phyloP scores from a whole-genome alignment of 169 alveolate species.

The Plasmodium berghei region DNA sequence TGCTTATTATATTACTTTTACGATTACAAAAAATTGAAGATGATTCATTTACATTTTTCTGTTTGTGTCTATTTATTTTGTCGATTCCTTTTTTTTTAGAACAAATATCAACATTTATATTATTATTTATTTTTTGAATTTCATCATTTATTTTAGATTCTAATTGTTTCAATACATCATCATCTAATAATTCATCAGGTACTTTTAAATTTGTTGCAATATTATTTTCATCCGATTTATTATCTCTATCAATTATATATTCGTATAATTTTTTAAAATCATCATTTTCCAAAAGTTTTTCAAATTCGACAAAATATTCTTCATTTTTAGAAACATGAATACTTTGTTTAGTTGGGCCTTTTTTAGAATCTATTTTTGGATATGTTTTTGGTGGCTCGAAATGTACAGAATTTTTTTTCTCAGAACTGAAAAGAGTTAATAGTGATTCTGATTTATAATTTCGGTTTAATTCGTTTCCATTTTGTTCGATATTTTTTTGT shows the following conservation, averaged over 20 bases:
- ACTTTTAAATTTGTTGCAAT: not conserved
- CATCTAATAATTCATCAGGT: not conserved
- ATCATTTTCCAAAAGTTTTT: slow-evolving; percentile 24
- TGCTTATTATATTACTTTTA: not conserved
- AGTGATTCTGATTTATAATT: too few relatives aligned
- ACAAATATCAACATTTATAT: slow-evolving; percentile 27
- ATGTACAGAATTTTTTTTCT: not conserved
- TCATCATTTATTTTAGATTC: slow-evolving; percentile 23
- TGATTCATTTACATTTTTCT: not conserved
- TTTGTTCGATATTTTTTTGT: not conserved
- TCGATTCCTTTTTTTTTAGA: not conserved
- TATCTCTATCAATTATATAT: slow-evolving; percentile 22
- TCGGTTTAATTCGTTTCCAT: not conserved
- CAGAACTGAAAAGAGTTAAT: too few relatives aligned
- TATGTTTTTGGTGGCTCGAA: not conserved
- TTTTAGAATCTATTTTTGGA: not conserved
- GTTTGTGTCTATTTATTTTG: too few relatives aligned
- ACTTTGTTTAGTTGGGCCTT: not conserved
- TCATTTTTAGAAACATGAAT: slow-evolving; percentile 20
- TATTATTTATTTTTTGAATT: slow-evolving; percentile 28
- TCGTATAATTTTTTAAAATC: slow-evolving; percentile 53
- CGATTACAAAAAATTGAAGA: not conserved
- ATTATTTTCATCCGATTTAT: slow-evolving; percentile 9
- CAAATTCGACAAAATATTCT: slow-evolving; percentile 2
- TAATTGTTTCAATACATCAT: not conserved